Conservation (phyloP, 352 stramenopile species). For the Globisporangium nunn region DNA sequence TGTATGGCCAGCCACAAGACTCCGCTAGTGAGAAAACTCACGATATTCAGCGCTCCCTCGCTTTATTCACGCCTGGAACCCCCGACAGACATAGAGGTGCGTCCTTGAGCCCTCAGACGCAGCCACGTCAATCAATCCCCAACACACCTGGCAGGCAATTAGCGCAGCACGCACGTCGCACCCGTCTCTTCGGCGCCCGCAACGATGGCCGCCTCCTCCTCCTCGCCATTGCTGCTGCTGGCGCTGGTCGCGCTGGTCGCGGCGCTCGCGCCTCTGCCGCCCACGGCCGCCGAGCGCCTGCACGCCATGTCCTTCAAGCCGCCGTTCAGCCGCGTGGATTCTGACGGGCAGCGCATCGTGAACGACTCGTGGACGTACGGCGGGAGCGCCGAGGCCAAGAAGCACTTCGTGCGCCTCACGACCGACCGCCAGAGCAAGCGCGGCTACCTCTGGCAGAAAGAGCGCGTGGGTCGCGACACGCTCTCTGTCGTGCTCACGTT, state of each 20-base stretch:
- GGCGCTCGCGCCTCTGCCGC: neutral
- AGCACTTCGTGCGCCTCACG: constrained; percentile 85
- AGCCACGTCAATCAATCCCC: neutral
- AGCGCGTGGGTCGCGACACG: constrained; percentile 39
- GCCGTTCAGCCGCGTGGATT: constrained; percentile 63
- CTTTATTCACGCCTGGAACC: too few species aligned
- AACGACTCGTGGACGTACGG: constrained; percentile 74
- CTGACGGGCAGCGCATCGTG: constrained; percentile 50
- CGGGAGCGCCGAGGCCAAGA: constrained; percentile 71
- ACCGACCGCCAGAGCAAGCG: constrained; percentile 83
- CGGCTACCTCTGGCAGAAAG: constrained; percentile 71
- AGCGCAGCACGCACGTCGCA: too few species aligned
- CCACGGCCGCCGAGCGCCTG: constrained; percentile 22
- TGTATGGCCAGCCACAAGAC: neutral
- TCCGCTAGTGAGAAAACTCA: neutral
- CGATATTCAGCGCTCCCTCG: neutral
- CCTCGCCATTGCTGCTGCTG: neutral
- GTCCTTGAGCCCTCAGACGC: neutral
- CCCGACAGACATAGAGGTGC: too few species aligned
- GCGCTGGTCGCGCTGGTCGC: neutral
- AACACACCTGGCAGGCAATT: too few species aligned
- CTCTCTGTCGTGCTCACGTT: constrained; percentile 72
- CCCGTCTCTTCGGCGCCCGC: too few species aligned
- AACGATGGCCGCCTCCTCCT: neutral
- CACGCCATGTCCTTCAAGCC: constrained; percentile 72